Evolutionary conservation across 768 basidiomycete species (phyloP), one percentile per base, ranked within the genome.

Genomic region (Lentinula guzmanii): DNA sequence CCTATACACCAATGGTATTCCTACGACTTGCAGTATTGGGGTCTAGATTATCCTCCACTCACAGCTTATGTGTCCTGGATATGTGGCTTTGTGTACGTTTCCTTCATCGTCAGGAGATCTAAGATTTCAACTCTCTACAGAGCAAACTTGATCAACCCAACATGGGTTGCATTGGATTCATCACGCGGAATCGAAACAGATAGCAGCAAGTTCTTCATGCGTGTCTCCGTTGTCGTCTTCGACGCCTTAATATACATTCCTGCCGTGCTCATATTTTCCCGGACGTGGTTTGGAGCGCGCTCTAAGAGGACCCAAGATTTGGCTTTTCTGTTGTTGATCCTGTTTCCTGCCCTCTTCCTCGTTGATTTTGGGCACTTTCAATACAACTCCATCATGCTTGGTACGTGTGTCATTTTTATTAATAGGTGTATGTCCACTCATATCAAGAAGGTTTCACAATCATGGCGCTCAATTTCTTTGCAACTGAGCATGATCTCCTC

Each of bases 311-410:
- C 89, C 7, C 90, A 90, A 88, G 80, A 90, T 71, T 69, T 84
- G 24, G 88, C 90, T 1, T 70, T 94, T 4, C 65, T 92, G 24
- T 86, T 83, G 3, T 75, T 96, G 10, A 75, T 96, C 15, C 79
- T 95, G 13, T 92, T 95, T 68, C 96, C 96, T 2, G 86, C 90
- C 0, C 75, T 97, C 35, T 75, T 94, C 8, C 75, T 97, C 18
- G 82, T 96, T 58, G 96, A 97, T 73, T 90, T 88, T 70, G 94
- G 96, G 0, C 95, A 98, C 70, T 96, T 96, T 68, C 95, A 98
- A 74, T 97, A 94, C 71, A 98, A 97, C 70, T 90, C 90, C 2
- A 84, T 95, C 65, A 95, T 96, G 91, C 86, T 98, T 52, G 95
- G 90, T 84, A 68, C 66, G 76, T 75, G 65, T 21, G 64, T 21